A percentile compares a stretch with the other conserved stretches of the same genome.
Conservation (phyloP, 176 grass and related monocot species). For the Typha latifolia region DNA sequence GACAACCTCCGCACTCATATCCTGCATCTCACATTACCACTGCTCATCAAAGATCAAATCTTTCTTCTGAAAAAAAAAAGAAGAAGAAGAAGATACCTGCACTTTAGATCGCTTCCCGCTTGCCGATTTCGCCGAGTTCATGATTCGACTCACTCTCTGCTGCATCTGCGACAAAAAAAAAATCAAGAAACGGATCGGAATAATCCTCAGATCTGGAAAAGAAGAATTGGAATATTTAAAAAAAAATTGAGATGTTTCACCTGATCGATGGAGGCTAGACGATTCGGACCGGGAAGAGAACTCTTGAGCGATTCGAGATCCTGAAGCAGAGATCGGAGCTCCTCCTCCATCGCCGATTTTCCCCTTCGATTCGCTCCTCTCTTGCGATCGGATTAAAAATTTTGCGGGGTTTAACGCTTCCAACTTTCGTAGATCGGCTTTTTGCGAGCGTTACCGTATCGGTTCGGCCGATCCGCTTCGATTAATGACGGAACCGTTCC, state of each 20-base stretch:
- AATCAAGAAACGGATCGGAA: neutral
- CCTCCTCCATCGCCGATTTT: conserved; percentile 40
- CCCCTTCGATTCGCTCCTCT: neutral
- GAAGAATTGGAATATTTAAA: too few relatives aligned
- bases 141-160: conserved; percentile 30
- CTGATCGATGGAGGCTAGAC: conserved; percentile 33
- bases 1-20: conserved; percentile 90
- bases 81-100: conserved; percentile 40
- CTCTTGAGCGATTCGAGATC: conserved; percentile 63
- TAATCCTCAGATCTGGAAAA: too few relatives aligned
- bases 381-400: conserved; percentile 1
- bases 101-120: conserved; percentile 43
- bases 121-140: conserved; percentile 16
- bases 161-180: conserved; percentile 31
- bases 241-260: conserved; percentile 10
- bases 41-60: neutral
- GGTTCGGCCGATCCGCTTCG: neutral
- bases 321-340: conserved; percentile 44
- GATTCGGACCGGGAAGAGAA: conserved; percentile 21
- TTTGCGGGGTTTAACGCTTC: neutral
- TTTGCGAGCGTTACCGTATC: neutral
- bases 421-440: neutral
- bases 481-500: too few relatives aligned
- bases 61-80: neutral
- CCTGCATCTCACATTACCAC: conserved; percentile 26